Conservation (phyloP, 306 rosid species). For the Cucurbita ficifolia region DNA sequence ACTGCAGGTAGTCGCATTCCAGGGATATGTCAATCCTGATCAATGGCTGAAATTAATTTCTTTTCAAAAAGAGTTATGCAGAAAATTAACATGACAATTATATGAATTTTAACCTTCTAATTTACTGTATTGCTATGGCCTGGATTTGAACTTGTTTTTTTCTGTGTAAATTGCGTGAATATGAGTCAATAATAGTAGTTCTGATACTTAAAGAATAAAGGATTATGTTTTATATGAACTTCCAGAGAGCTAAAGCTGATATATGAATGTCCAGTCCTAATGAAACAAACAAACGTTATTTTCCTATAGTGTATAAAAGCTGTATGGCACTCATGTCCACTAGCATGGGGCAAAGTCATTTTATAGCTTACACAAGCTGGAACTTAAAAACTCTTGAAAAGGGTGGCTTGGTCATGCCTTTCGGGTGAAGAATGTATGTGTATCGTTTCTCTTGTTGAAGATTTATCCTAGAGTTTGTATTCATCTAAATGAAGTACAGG, state of each 20-base stretch:
- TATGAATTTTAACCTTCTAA: neutral
- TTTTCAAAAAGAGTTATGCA: neutral
- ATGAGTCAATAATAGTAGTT: neutral
- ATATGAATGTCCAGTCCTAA: neutral
- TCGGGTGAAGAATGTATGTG: neutral
- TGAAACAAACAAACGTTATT: neutral
- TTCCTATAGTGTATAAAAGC: neutral
- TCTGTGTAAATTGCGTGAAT: neutral
- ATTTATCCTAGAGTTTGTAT: neutral
- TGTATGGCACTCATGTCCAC: neutral
- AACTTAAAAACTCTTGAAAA: neutral
- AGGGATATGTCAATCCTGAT: neutral
- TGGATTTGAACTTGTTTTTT: neutral
- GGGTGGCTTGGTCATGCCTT: neutral
- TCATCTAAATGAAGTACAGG: neutral
- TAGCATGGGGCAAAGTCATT: no score
- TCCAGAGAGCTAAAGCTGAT: neutral
- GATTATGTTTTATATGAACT: neutral
- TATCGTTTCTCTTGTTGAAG: neutral
- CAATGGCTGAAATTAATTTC: neutral
- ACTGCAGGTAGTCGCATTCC: neutral
- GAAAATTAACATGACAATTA: neutral
- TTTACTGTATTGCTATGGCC: neutral
- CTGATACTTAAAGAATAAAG: neutral
- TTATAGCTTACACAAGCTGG: no score